Evolutionary conservation across 306 rosid genomes (phyloP).

Genomic region (Corylus americana): DNA sequence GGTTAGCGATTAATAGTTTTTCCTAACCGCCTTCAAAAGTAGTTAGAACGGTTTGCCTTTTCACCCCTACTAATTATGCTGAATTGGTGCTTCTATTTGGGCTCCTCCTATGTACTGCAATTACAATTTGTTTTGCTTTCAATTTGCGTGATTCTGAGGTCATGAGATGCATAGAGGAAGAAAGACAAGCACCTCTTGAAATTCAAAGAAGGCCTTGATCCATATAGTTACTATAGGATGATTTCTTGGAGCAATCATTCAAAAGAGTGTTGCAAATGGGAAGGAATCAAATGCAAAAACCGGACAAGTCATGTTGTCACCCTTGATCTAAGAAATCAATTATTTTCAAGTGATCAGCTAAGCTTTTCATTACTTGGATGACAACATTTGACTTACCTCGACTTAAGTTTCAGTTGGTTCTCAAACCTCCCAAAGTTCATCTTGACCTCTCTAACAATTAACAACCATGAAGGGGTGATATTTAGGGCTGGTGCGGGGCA

Average conservation of each 20-base stretch:
- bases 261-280: slow-evolving; percentile 26
- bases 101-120: too few species aligned
- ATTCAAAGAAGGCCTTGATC: slow-evolving; percentile 12
- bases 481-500: too few species aligned
- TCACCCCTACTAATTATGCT: too few species aligned
- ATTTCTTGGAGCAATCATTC: not conserved
- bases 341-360: not conserved
- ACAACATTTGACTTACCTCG: too few species aligned
- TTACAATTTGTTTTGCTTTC: too few species aligned
- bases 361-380: not conserved
- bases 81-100: too few species aligned
- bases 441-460: too few species aligned
- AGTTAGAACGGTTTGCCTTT: too few species aligned
- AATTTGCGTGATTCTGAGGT: not conserved
- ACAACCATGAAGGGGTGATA: too few species aligned
- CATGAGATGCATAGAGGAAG: slow-evolving; percentile 10
- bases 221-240: not conserved
- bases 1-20: too few species aligned
- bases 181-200: slow-evolving; percentile 12
- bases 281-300: slow-evolving; percentile 27
- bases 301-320: slow-evolving; percentile 17
- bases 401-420: not conserved
- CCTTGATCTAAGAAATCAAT: not conserved
- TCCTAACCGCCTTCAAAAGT: too few species aligned
- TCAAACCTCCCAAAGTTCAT: not conserved